These are phyloP conservation scores for Agrocybe praecox DNA, from an alignment of 768 basidiomycete species.

Conservation along the genomic window DNA sequence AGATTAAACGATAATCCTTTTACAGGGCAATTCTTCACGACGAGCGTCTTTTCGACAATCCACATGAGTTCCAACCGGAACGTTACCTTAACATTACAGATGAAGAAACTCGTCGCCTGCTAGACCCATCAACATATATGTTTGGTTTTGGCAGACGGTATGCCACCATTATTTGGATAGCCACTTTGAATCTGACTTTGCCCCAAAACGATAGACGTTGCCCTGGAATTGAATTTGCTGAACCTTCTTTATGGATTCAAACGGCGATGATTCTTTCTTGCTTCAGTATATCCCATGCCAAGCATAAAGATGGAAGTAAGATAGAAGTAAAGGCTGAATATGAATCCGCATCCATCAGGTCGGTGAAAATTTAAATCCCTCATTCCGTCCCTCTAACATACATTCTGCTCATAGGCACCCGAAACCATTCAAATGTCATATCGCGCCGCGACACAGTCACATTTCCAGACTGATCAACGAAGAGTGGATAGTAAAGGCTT, in stretches of 20 bases:
- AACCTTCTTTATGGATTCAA: neutral
- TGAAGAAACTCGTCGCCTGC: neutral
- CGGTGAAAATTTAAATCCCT: neutral
- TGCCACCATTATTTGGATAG: neutral
- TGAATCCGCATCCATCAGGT: neutral
- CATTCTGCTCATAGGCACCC: neutral
- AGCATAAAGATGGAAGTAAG: neutral
- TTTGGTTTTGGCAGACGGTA: slow-evolving; percentile 6
- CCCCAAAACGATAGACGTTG: neutral
- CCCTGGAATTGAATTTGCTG: slow-evolving; percentile 1
- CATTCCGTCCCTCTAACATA: neutral
- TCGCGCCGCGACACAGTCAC: neutral
- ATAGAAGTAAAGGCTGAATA: neutral
- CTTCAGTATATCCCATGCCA: neutral
- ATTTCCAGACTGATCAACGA: neutral
- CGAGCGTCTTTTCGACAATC: neutral
- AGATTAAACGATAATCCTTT: no score
- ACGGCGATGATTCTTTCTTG: neutral
- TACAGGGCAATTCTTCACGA: neutral
- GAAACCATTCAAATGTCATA: neutral
- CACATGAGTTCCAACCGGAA: neutral
- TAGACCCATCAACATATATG: neutral
- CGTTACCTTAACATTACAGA: neutral
- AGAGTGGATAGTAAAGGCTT: neutral
- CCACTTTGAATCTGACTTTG: neutral